A percentile compares a stretch with the other conserved stretches of the same genome.
Conservation (phyloP, 305 asterid species). For the Solanum hybrid region DNA sequence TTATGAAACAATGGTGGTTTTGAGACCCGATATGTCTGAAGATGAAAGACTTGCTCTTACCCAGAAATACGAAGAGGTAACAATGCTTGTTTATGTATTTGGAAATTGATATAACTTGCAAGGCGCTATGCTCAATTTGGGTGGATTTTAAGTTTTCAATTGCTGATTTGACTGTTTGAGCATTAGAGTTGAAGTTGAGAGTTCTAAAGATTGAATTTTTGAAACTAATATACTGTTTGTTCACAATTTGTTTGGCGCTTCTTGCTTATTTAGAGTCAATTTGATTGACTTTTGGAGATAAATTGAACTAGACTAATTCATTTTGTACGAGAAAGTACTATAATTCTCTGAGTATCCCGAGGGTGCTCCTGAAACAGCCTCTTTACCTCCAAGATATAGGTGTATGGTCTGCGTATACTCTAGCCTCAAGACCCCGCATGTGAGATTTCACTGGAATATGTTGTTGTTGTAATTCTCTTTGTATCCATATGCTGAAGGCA, state of each 20-base stretch:
- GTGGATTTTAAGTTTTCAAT: neutral
- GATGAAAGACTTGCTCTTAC: slow-evolving; percentile 82
- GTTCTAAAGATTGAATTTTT: neutral
- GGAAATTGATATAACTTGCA: neutral
- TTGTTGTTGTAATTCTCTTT: neutral
- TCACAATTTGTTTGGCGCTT: neutral
- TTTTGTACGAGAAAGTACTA: neutral
- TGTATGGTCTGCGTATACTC: neutral
- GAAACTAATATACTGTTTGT: neutral
- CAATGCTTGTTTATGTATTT: neutral
- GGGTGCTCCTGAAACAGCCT: neutral
- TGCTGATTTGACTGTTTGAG: neutral
- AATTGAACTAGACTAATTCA: neutral
- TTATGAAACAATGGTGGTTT: slow-evolving; percentile 78
- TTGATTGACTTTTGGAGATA: neutral
- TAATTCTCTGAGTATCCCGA: neutral
- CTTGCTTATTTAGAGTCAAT: neutral
- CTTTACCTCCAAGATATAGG: neutral
- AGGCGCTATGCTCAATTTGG: neutral
- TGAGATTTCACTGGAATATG: neutral
- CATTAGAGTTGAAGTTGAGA: neutral
- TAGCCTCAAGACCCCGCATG: neutral
- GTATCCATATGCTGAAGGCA: neutral
- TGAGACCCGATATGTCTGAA: slow-evolving; percentile 94
- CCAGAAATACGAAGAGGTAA: slow-evolving; percentile 90